Conservation (phyloP, 345 rosid species). For the Pistacia atlantica region DNA sequence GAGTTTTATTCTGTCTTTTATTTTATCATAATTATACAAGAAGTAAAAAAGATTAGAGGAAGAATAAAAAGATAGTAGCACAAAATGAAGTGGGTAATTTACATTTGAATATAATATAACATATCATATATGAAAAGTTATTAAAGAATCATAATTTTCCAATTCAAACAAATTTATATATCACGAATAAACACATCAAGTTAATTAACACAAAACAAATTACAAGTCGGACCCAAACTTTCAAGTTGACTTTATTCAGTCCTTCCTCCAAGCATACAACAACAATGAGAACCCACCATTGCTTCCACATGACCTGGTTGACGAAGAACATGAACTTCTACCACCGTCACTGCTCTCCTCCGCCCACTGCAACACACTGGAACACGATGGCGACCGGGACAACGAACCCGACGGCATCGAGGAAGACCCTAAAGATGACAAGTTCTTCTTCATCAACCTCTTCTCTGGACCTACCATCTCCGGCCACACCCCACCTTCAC, state of each 20-base stretch:
- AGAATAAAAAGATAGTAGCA: no score
- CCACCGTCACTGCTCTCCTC: conserved; percentile 68
- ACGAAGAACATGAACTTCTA: conserved; percentile 61
- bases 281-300: conserved; percentile 53
- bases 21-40: no score
- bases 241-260: not conserved
- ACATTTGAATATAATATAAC: not conserved
- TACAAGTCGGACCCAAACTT: not conserved
- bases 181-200: not conserved
- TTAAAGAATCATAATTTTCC: not conserved
- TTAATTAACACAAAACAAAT: not conserved
- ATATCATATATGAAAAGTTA: not conserved
- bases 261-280: conserved; percentile 59
- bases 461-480: conserved; percentile 63
- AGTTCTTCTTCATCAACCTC: conserved; percentile 54
- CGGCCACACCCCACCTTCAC: conserved; percentile 65
- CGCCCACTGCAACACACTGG: conserved; percentile 65
- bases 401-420: conserved; percentile 19
- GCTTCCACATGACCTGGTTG: conserved; percentile 50
- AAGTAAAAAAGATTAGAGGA: no score
- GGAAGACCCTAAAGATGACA: conserved; percentile 26
- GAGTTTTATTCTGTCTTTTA: no score
- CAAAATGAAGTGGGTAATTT: not conserved
- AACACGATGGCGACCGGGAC: conserved; percentile 44
- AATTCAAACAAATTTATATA: conserved; percentile 1